Evolutionary conservation across 2,329 filamentous ascomycete genomes (phyloP).

Genomic region (Cladosporium colombiae): DNA sequence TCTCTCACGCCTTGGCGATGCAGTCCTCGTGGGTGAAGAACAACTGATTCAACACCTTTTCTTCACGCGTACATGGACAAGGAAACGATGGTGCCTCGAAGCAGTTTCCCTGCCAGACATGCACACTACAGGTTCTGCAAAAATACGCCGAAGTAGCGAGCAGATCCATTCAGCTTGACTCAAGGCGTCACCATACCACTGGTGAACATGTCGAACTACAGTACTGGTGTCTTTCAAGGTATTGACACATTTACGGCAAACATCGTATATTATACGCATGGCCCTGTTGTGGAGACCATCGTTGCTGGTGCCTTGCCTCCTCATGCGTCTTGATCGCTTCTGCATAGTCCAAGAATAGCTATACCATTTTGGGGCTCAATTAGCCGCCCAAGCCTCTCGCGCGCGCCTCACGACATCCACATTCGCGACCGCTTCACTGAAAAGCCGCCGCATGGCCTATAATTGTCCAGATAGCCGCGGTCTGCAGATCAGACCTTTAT

Average conservation of each 20-base stretch:
- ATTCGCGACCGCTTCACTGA: not conserved
- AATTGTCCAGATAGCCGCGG: conserved; percentile 32
- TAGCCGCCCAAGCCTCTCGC: conserved; percentile 12
- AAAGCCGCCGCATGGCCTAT: not conserved
- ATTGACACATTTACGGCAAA: not conserved
- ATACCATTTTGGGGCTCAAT: conserved; percentile 3
- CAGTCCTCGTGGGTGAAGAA: not conserved
- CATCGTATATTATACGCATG: not conserved
- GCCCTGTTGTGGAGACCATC: not conserved
- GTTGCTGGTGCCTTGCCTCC: not conserved
- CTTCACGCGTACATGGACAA: not conserved
- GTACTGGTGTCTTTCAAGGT: not conserved
- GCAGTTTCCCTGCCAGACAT: too few species aligned
- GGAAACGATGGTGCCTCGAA: not conserved
- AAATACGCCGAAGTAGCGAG: not conserved
- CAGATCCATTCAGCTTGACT: not conserved
- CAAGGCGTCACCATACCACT: not conserved
- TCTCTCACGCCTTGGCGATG: not conserved
- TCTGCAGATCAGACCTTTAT: conserved; percentile 25
- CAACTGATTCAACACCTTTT: not conserved
- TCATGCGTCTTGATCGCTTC: not conserved
- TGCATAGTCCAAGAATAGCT: conserved; percentile 9
- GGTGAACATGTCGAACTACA: not conserved
- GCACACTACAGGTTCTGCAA: not conserved
- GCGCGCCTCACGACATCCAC: conserved; percentile 2